phyloP scores from a whole-genome alignment of 179 eudicot species.

The Kewa caespitosa region DNA sequence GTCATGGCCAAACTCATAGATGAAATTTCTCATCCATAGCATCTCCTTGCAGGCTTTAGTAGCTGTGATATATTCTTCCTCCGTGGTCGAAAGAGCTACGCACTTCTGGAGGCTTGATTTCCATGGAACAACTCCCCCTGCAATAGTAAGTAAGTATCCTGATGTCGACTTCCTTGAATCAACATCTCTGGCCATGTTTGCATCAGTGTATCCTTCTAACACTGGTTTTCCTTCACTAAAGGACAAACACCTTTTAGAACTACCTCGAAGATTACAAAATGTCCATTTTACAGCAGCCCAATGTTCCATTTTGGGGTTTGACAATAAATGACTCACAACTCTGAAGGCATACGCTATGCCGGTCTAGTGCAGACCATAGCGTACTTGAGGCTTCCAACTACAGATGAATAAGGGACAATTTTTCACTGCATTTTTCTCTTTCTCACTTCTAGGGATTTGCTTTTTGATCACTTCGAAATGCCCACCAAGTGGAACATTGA shows the following conservation, averaged over 20 bases:
- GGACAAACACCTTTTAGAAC: not conserved
- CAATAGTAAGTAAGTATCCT: not conserved
- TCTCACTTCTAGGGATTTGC: no score
- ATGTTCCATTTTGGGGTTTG: no score
- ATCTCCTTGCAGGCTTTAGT: not conserved
- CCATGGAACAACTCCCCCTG: not conserved
- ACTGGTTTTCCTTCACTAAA: not conserved
- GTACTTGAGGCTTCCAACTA: no score
- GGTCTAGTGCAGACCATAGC: no score
- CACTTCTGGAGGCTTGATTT: no score
- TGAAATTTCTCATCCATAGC: not conserved
- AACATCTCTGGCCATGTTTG: not conserved
- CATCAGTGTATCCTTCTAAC: not conserved
- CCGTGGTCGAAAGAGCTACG: not conserved
- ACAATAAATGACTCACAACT: no score
- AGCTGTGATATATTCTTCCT: not conserved
- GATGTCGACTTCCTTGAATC: not conserved
- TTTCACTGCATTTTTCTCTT: no score
- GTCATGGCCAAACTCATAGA: not conserved
- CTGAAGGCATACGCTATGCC: no score
- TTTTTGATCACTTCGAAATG: no score
- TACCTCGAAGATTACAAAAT: not conserved
- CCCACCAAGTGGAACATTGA: no score
- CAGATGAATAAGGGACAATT: no score
- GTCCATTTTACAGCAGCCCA: no score